A percentile compares a stretch with the other conserved stretches of the same genome.
These are phyloP conservation scores for Schwanniomyces polymorphus DNA, from an alignment of 805 yeast species.

Conservation along the genomic window DNA sequence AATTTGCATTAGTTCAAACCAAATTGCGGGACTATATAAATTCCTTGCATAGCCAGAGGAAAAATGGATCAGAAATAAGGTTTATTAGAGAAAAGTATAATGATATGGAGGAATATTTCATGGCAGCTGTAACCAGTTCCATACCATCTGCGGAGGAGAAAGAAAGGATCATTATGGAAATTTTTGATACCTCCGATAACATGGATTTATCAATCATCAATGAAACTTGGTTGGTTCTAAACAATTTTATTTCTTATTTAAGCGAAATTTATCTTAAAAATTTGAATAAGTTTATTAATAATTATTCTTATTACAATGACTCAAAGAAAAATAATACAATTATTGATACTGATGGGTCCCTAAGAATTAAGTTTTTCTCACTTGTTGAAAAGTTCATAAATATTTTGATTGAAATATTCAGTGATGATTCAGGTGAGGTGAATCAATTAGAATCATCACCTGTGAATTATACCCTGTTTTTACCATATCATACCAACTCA, in stretches of 20 bases:
- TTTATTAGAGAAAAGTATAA: slow-evolving; percentile 40
- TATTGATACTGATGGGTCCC: slow-evolving; percentile 29
- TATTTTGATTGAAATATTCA: slow-evolving; percentile 29
- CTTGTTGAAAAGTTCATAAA: slow-evolving; percentile 24
- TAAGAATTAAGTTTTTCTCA: slow-evolving; percentile 24
- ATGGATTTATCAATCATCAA: slow-evolving; percentile 41
- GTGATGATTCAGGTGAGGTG: slow-evolving; percentile 16
- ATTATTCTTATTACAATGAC: slow-evolving; percentile 33
- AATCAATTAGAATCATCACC: slow-evolving; percentile 40
- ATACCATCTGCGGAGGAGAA: slow-evolving; percentile 23
- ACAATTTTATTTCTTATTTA: slow-evolving; percentile 34
- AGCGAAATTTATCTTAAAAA: slow-evolving; percentile 28
- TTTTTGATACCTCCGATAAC: slow-evolving; percentile 38
- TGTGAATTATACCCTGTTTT: slow-evolving; percentile 29
- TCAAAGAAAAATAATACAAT: slow-evolving; percentile 15
- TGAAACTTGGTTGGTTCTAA: slow-evolving; percentile 44
- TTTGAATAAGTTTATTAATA: slow-evolving; percentile 34
- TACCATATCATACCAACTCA: slow-evolving; percentile 42
- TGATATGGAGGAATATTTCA: slow-evolving; percentile 33
- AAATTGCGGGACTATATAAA: slow-evolving; percentile 36
- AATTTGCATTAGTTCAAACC: slow-evolving; percentile 36
- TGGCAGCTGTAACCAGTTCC: slow-evolving; percentile 23
- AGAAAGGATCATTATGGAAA: slow-evolving; percentile 25
- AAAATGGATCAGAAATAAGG: slow-evolving; percentile 34
- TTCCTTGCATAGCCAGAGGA: slow-evolving; percentile 29